Evolutionary conservation across 1,284 basidiomycete genomes (phyloP).

Genomic region (Exsudoporus floridanus): DNA sequence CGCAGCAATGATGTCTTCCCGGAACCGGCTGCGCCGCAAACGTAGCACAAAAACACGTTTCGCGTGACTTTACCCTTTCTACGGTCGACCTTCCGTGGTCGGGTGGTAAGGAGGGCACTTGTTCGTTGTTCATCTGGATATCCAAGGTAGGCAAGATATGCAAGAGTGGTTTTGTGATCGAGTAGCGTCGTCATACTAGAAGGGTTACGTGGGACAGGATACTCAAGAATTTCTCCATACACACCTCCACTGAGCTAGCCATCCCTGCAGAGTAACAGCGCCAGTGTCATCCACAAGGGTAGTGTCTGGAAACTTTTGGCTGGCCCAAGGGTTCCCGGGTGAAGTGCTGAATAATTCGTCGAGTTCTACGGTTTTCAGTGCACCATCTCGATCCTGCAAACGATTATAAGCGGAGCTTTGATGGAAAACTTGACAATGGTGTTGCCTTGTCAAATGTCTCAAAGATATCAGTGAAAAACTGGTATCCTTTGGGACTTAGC

Average conservation of each 20-base stretch:
- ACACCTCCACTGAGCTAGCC: constrained; percentile 98
- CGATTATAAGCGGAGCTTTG: not conserved
- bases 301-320: constrained; percentile 85
- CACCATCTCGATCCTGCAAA: constrained; percentile 88
- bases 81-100: constrained; percentile 82
- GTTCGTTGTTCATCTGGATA: constrained; percentile 78
- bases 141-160: constrained; percentile 94
- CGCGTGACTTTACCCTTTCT: constrained; percentile 84
- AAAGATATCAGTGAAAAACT: constrained; percentile 97
- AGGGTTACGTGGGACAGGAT: not conserved
- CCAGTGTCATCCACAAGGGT: constrained; percentile 89
- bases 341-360: constrained; percentile 91
- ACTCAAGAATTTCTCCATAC: constrained; percentile 16
- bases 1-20: constrained; percentile 90
- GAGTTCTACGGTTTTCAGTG: constrained; percentile 83
- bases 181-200: constrained; percentile 93
- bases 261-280: constrained; percentile 92
- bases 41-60: constrained; percentile 90
- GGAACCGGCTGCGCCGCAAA: constrained; percentile 93
- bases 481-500: constrained; percentile 88
- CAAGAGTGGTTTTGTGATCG: constrained; percentile 87
- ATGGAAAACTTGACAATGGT: constrained; percentile 6
- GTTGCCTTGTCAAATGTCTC: constrained; percentile 91
- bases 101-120: constrained; percentile 77
- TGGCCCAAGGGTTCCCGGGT: constrained; percentile 91